Evolutionary conservation across 306 rosid species (phyloP), one percentile per base, ranked within the genome.

Genomic region (Malus asiatica): DNA sequence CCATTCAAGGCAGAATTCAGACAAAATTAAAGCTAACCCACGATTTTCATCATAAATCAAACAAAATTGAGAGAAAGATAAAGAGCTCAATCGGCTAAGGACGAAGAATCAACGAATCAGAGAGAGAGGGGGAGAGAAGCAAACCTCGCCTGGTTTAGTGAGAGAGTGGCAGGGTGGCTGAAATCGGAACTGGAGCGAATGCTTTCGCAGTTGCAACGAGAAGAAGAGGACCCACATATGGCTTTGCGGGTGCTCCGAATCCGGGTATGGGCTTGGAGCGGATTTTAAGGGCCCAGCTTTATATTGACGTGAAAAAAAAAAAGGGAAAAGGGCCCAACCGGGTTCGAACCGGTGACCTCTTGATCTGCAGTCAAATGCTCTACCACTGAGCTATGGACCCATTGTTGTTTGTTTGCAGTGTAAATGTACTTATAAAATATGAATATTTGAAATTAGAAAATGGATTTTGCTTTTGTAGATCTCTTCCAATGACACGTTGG

Each of bases 341-440:
- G 91, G 86, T 83, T 87, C 88, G 88, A 87, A 89, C 91, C 89
- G 80, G 84, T 82, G 90, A 88, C 88, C 87, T 82, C 87, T 88
- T 86, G 90, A 86, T 86, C 86, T 86, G 90, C 90, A 86, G 92
- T 86, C 88, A 88, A 86, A 86, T 86, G 92, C 88, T 88, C 90
- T 86, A 86, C 90, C 87, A 86, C 88, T 86, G 93, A 88, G 90
- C 90, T 86, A 88, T 84, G 88, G 86, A 86, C 88, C 88, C 87
- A 0, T 1, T 57, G 4, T 1, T 20, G 8, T 1, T 48, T 48
- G 0, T 15, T 0, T 15, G 1, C 20, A 6, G 2, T 48, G 0
- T 13, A 0, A 29, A 13, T 62, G 14, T 62, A 0, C 1, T 0
- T 62, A 29, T 29, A 1, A 4, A 4, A 10, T 10, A 1, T 0